Evolutionary conservation across 2,329 filamentous ascomycete species (phyloP).

Genomic region (Aspergillus texensis): DNA sequence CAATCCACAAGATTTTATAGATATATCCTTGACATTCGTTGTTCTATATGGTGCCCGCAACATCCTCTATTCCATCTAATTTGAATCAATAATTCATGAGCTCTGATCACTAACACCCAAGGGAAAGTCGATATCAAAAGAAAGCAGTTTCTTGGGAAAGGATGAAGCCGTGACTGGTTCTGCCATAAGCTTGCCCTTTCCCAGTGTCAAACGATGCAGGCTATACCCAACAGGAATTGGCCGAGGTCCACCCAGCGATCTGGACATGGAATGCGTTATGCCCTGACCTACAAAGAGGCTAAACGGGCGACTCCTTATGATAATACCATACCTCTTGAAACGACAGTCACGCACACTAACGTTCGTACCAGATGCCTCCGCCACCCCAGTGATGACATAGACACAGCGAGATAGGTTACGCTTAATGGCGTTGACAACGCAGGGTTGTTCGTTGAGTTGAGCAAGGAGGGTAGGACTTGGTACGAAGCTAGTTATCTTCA

Average conservation of each 20-base stretch:
- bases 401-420: neutral
- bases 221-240: neutral
- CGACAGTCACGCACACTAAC: neutral
- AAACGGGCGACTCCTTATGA: neutral
- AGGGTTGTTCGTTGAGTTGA: neutral
- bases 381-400: neutral
- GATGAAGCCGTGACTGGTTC: neutral
- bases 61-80: too few species aligned
- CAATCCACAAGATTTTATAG: too few species aligned
- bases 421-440: neutral
- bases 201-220: neutral
- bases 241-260: too few species aligned
- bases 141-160: too few species aligned
- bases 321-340: neutral
- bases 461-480: too few species aligned
- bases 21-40: too few species aligned
- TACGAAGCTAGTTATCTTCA: too few species aligned
- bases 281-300: neutral
- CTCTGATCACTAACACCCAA: too few species aligned
- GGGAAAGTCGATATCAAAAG: too few species aligned
- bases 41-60: too few species aligned
- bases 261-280: too few species aligned
- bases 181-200: neutral
- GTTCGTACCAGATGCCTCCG: neutral
- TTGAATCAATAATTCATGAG: too few species aligned